Percentiles rank a stretch among this genome's conserved stretches.
phyloP scores from a whole-genome alignment of 2,329 filamentous ascomycete species.

The Coniella vitis region DNA sequence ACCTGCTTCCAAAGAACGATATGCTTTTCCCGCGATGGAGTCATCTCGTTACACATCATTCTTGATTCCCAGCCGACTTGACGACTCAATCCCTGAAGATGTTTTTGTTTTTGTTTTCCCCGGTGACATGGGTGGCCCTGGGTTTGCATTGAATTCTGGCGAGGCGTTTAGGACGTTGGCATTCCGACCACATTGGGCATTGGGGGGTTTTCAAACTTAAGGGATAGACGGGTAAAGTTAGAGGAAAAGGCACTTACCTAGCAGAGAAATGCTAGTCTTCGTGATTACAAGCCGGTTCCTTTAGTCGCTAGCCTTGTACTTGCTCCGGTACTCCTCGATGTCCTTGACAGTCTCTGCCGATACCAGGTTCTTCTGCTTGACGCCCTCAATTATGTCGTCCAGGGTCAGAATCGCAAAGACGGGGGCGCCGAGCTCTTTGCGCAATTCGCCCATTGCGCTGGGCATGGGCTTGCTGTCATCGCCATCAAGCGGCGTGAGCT shows the following conservation, averaged over 20 bases:
- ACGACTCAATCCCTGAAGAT: slow-evolving; percentile 1
- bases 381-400: slow-evolving; percentile 70
- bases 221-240: slow-evolving; percentile 14
- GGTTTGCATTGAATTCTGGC: slow-evolving; percentile 13
- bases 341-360: slow-evolving; percentile 56
- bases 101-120: slow-evolving; percentile 6
- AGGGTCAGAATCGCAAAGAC: slow-evolving; percentile 79
- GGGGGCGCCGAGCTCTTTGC: slow-evolving; percentile 75
- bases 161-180: slow-evolving; percentile 16
- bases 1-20: slow-evolving; percentile 7
- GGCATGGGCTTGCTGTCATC: slow-evolving; percentile 63
- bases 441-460: slow-evolving; percentile 81
- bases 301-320: slow-evolving; percentile 56
- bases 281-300: not conserved
- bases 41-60: not conserved
- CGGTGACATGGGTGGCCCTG: slow-evolving; percentile 3
- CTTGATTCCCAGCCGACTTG: slow-evolving; percentile 1
- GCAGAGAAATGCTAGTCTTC: slow-evolving; percentile 4
- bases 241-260: slow-evolving; percentile 13
- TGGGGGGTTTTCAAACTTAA: slow-evolving; percentile 11
- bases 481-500: slow-evolving; percentile 56
- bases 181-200: slow-evolving; percentile 8
- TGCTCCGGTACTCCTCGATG: slow-evolving; percentile 66
- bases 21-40: slow-evolving; percentile 1
- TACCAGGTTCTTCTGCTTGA: slow-evolving; percentile 54